Percentiles rank a stretch among this genome's conserved stretches.
phyloP scores from a whole-genome alignment of 768 basidiomycete species.

The Cystofilobasidium macerans region DNA sequence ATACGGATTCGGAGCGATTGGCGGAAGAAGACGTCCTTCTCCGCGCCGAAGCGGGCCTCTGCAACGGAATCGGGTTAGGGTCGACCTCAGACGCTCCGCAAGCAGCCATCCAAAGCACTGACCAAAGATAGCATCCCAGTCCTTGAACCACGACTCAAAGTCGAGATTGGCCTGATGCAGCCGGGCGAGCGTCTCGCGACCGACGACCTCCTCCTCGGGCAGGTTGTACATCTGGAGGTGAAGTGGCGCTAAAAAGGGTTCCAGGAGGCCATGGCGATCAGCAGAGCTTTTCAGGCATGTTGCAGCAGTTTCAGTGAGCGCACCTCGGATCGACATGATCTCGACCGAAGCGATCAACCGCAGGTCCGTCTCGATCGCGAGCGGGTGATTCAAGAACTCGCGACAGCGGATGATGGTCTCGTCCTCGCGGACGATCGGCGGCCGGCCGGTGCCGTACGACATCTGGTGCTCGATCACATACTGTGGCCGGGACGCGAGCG shows the following conservation, averaged over 20 bases:
- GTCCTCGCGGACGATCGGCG: conserved; percentile 83
- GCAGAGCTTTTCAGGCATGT: too few species aligned
- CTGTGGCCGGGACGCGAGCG: not conserved
- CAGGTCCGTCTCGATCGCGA: conserved; percentile 86
- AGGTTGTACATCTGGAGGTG: conserved; percentile 67
- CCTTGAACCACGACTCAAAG: conserved; percentile 62
- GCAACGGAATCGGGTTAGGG: conserved; percentile 67
- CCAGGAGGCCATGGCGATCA: too few species aligned
- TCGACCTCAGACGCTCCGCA: too few species aligned
- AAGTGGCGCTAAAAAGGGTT: conserved; percentile 50
- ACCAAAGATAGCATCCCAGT: conserved; percentile 38
- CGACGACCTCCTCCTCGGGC: conserved; percentile 53
- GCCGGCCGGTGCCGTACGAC: conserved; percentile 88
- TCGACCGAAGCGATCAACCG: conserved; percentile 90
- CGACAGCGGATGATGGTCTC: conserved; percentile 77
- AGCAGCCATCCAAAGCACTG: not conserved
- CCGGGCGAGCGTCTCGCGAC: conserved; percentile 58
- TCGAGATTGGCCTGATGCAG: conserved; percentile 63
- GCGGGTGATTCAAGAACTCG: conserved; percentile 68
- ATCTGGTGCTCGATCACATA: conserved; percentile 46
- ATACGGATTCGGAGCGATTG: conserved; percentile 71
- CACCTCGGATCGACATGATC: conserved; percentile 64
- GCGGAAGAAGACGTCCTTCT: conserved; percentile 69
- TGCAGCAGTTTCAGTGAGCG: too few species aligned
- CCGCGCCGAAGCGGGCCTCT: conserved; percentile 45